Conservation (phyloP, 768 basidiomycete species). For the Tephrocybe sp. region DNA sequence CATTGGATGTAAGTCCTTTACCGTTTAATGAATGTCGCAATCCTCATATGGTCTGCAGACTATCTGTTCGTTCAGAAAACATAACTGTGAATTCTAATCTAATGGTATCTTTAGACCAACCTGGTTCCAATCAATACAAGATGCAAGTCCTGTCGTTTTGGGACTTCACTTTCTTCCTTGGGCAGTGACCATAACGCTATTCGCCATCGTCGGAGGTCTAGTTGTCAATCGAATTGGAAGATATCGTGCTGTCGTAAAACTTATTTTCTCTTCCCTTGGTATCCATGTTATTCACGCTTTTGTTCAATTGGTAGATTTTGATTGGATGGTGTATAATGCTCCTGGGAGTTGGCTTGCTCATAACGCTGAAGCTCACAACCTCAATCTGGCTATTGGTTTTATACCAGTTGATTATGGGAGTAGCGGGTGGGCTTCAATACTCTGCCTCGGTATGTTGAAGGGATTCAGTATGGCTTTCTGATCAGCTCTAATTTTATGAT, state of each 20-base stretch:
- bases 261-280: slow-evolving; percentile 5
- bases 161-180: slow-evolving; percentile 33
- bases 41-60: neutral
- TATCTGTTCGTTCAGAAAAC: neutral
- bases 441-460: slow-evolving; percentile 1
- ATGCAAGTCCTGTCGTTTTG: slow-evolving; percentile 30
- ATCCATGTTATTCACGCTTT: neutral
- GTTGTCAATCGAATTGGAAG: slow-evolving; percentile 21
- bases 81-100: neutral
- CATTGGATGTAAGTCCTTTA: slow-evolving; percentile 7
- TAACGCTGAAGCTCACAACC: slow-evolving; percentile 24
- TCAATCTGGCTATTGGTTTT: slow-evolving; percentile 15
- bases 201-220: slow-evolving; percentile 35
- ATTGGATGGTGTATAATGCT: slow-evolving; percentile 25
- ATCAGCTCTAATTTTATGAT: neutral
- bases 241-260: slow-evolving; percentile 23
- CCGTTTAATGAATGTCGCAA: neutral
- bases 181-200: slow-evolving; percentile 30
- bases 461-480: neutral
- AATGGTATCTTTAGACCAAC: neutral
- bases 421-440: slow-evolving; percentile 12
- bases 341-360: slow-evolving; percentile 34
- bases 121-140: slow-evolving; percentile 36
- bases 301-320: neutral
- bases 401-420: slow-evolving; percentile 10